phyloP scores from a whole-genome alignment of 1,139 yeast genomes.

The Suhomyces bribrorum region DNA sequence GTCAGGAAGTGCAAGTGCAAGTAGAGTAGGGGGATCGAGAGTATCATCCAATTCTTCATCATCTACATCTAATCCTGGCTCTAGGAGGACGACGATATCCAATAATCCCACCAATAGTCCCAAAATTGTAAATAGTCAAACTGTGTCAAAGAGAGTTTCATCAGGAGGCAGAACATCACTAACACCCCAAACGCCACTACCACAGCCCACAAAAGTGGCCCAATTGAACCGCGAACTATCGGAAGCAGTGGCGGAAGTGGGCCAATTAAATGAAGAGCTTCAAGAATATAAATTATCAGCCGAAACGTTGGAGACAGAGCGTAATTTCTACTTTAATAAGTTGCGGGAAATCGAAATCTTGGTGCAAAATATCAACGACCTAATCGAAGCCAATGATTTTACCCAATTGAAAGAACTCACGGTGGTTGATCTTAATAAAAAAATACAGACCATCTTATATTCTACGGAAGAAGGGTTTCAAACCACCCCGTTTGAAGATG shows the following conservation, averaged over 20 bases:
- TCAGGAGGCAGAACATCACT: slow-evolving; percentile 8
- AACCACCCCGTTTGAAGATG: slow-evolving; percentile 24
- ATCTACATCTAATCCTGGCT: slow-evolving; percentile 7
- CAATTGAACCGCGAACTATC: slow-evolving; percentile 15
- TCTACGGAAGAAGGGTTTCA: slow-evolving; percentile 80
- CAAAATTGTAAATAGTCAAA: slow-evolving; percentile 2
- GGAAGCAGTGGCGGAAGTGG: slow-evolving; percentile 30
- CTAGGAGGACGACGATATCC: slow-evolving; percentile 6
- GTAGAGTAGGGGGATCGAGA: slow-evolving; percentile 1
- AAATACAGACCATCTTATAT: slow-evolving; percentile 74
- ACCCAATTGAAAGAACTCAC: slow-evolving; percentile 31
- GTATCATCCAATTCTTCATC: slow-evolving; percentile 10
- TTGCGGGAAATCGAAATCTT: slow-evolving; percentile 84
- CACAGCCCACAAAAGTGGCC: slow-evolving; percentile 9
- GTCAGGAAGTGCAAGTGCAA: not conserved
- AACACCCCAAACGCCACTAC: slow-evolving; percentile 6
- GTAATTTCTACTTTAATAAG: slow-evolving; percentile 89
- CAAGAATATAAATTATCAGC: slow-evolving; percentile 53
- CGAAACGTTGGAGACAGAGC: slow-evolving; percentile 69
- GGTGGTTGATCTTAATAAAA: slow-evolving; percentile 49
- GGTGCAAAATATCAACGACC: slow-evolving; percentile 63
- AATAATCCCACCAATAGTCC: slow-evolving; percentile 7
- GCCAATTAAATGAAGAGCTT: slow-evolving; percentile 48
- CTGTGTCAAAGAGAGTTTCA: slow-evolving; percentile 7
- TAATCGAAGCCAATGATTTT: slow-evolving; percentile 28